phyloP scores from a whole-genome alignment of 495 filamentous ascomycete species.

The Hypomontagnella monticulosa region DNA sequence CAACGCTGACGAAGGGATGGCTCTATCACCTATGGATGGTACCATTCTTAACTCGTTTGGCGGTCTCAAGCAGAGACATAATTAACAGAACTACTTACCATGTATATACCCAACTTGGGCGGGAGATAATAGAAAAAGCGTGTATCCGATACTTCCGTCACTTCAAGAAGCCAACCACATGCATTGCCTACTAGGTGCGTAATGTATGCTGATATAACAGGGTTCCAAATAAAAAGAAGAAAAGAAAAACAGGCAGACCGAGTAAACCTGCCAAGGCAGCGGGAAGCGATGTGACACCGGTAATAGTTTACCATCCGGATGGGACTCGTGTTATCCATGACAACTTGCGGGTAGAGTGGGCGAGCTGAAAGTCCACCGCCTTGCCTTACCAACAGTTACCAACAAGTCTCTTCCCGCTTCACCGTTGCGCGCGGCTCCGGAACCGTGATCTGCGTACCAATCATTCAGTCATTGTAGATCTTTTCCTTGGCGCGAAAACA shows the following conservation, averaged over 20 bases:
- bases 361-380: constrained; percentile 25
- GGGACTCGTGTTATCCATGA: constrained; percentile 3
- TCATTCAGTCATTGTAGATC: constrained; percentile 6
- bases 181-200: background rate
- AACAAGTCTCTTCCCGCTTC: constrained; percentile 3
- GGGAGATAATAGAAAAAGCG: background rate
- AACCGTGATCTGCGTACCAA: constrained; percentile 22
- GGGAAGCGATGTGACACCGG: constrained; percentile 31
- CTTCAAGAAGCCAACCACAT: constrained; percentile 6
- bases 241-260: no score
- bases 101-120: background rate
- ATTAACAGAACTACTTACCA: no score
- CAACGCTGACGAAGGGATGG: background rate
- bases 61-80: no score
- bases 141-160: background rate
- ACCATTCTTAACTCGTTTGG: no score
- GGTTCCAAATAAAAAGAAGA: no score
- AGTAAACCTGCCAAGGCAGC: constrained; percentile 4
- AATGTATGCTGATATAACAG: no score
- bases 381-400: constrained; percentile 11
- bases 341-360: background rate
- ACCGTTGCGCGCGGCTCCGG: constrained; percentile 32
- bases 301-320: constrained; percentile 33
- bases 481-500: constrained; percentile 30
- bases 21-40: no score